Evolutionary conservation across 805 yeast species (phyloP), one percentile per base, ranked within the genome.

Genomic region (Candida adriatica): DNA sequence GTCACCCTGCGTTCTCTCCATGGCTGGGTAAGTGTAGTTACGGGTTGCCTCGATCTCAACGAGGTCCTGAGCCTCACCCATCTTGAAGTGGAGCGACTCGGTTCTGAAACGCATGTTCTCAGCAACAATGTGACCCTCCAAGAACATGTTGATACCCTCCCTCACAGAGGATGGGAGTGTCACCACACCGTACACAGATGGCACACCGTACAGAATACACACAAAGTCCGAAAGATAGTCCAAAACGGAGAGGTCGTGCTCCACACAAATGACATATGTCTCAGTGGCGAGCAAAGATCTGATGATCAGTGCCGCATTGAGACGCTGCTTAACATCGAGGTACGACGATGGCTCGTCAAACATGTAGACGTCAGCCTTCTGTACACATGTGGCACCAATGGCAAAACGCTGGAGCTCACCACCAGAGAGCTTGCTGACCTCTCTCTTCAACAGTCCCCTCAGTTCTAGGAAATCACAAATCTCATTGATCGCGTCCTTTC

Each of bases 381-480:
- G 97, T 28, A 88, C 87, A 70, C 95, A 85, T 11, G 97, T 84
- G 87, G 92, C 81, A 49, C 92, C 98, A 56, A 92, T 80, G 29
- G 98, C 97, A 56, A 92, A 92, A 68, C 98, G 79, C 68, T 92
- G 98, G 58, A 92, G 71, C 66, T 92, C 98, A 62, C 98, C 98
- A 79, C 98, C 98, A 28, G 96, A 86, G 44, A 92, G 72, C 49
- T 85, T 82, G 31, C 73, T 70, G 29, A 92, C 83, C 43, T 92
- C 98, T 73, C 99, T 85, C 42, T 76, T 71, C 62, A 86, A 56
- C 29, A 92, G 80, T 41, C 74, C 71, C 42, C 65, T 65, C 54
- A 92, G 72, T 61, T 92, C 95, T 57, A 92, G 69, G 23, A 75
- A 68, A 24, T 68, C 70, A 41, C 85, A 61, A 40, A 85, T 73